Conservation (phyloP, 805 yeast genomes). For the Alloascoidea hylecoeti region DNA sequence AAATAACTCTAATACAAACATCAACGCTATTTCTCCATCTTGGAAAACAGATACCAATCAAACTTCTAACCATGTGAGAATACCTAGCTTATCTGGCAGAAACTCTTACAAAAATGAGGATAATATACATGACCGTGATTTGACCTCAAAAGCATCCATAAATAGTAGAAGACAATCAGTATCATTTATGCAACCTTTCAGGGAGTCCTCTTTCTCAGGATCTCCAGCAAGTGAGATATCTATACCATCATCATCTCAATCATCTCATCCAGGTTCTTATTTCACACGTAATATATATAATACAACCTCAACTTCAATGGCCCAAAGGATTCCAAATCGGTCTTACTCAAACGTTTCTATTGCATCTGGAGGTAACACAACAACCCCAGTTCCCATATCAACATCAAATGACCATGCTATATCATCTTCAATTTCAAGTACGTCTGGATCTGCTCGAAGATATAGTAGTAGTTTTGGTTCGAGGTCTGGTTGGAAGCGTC, state of each 20-base stretch:
- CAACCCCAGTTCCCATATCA: conserved; percentile 15
- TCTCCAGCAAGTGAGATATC: conserved; percentile 18
- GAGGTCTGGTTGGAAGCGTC: conserved; percentile 55
- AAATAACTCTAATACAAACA: conserved; percentile 3
- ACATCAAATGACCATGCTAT: conserved; percentile 11
- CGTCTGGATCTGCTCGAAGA: conserved; percentile 24
- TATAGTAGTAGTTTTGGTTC: conserved; percentile 55
- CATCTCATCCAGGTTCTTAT: conserved; percentile 12
- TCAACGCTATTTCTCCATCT: conserved; percentile 5
- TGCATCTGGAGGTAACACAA: conserved; percentile 3
- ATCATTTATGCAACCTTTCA: conserved; percentile 42
- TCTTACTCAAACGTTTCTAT: conserved; percentile 9
- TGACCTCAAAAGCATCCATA: not conserved
- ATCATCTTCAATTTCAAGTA: conserved; percentile 15
- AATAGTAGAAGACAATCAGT: conserved; percentile 13
- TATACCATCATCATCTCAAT: conserved; percentile 13
- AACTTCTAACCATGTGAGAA: conserved; percentile 1
- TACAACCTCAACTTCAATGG: conserved; percentile 25
- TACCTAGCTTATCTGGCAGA: conserved; percentile 1
- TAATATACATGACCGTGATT: conserved; percentile 2
- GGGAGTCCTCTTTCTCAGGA: conserved; percentile 41
- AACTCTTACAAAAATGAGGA: conserved; percentile 3
- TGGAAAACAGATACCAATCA: not conserved
- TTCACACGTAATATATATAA: conserved; percentile 29
- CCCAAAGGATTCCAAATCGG: conserved; percentile 21